Evolutionary conservation across 306 rosid species (phyloP).

Genomic region (Canavalia gladiata): DNA sequence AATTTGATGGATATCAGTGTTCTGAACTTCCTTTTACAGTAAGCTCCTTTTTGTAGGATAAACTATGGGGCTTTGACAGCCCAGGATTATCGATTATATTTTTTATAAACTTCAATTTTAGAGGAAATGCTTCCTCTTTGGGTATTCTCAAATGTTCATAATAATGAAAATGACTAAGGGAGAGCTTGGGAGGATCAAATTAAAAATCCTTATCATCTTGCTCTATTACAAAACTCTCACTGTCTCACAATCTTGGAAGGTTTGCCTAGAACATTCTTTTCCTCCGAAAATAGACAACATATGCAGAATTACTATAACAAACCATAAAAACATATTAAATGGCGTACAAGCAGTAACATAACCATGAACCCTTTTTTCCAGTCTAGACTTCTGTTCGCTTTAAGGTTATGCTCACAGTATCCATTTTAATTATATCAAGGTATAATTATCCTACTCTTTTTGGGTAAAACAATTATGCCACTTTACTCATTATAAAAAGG

Average conservation of each 20-base stretch:
- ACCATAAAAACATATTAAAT: background rate
- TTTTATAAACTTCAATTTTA: constrained; percentile 4
- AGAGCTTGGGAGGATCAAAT: background rate
- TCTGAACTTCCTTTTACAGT: too few species aligned
- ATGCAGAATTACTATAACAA: background rate
- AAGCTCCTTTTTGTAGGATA: too few species aligned
- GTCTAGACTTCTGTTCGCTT: background rate
- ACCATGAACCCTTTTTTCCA: background rate
- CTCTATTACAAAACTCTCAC: background rate
- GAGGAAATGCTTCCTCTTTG: background rate
- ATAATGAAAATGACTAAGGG: background rate
- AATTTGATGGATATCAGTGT: too few species aligned
- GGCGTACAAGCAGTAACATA: background rate
- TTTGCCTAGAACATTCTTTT: background rate
- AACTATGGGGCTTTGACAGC: too few species aligned
- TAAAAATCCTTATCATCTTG: background rate
- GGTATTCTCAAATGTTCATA: background rate
- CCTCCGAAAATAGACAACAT: background rate
- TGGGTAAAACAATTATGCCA: background rate
- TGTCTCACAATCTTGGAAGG: background rate
- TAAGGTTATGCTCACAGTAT: background rate
- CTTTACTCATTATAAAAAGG: background rate
- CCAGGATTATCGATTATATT: too few species aligned
- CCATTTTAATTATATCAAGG: background rate
- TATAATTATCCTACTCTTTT: background rate